A percentile compares a stretch with the other conserved stretches of the same genome.
phyloP scores from a whole-genome alignment of 192 early-diverging fungal genomes.

The Chytriomyces sp. region DNA sequence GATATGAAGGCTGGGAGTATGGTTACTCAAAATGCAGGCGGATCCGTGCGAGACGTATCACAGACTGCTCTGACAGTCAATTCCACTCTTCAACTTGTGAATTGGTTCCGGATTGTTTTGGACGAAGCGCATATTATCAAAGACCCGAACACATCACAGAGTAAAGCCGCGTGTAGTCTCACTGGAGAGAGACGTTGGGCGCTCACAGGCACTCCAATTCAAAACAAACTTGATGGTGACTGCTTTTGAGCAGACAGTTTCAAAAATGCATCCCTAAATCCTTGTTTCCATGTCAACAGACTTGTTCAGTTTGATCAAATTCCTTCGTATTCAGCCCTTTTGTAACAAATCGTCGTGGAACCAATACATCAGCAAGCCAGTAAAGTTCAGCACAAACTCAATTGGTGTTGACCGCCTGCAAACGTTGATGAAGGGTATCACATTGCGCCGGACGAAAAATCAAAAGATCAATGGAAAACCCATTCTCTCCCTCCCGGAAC shows the following conservation, averaged over 20 bases:
- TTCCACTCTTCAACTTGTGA: constrained; percentile 63
- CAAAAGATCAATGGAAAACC: constrained; percentile 76
- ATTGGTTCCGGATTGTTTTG: constrained; percentile 87
- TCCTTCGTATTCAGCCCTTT: constrained; percentile 74
- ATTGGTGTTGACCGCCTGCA: constrained; percentile 49
- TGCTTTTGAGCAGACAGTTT: background rate
- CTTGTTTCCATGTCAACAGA: constrained; percentile 49
- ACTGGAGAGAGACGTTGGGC: constrained; percentile 80
- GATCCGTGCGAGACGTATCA: constrained; percentile 31
- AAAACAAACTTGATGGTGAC: constrained; percentile 71
- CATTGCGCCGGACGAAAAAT: constrained; percentile 87
- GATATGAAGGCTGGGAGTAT: constrained; percentile 33
- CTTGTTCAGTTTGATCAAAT: constrained; percentile 82
- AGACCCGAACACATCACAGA: constrained; percentile 72
- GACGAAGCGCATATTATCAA: constrained; percentile 97
- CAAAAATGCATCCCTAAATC: background rate
- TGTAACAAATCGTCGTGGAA: constrained; percentile 46
- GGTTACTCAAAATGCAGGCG: constrained; percentile 9
- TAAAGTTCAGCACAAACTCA: constrained; percentile 29
- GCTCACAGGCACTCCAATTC: constrained; percentile 88
- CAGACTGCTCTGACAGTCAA: constrained; percentile 9
- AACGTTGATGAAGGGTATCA: constrained; percentile 74
- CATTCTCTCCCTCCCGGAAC: constrained; percentile 78
- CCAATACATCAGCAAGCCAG: constrained; percentile 46
- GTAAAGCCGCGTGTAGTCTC: constrained; percentile 74